phyloP scores from a whole-genome alignment of 1,284 basidiomycete species.

The Pisolithus thermaeus region DNA sequence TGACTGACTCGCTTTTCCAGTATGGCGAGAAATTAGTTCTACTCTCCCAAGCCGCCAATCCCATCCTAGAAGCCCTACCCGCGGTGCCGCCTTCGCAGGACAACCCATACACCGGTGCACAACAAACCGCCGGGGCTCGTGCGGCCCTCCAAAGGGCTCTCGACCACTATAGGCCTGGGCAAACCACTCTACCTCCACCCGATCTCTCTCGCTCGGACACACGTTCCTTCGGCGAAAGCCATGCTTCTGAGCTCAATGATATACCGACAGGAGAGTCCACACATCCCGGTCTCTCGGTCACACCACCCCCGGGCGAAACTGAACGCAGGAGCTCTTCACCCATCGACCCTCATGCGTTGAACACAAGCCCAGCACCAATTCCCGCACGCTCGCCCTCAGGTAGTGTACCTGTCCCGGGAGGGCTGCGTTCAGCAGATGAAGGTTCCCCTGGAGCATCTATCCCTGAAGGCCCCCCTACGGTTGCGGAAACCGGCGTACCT shows the following conservation, averaged over 20 bases:
- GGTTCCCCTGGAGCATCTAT: constrained; percentile 21
- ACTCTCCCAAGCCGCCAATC: constrained; percentile 59
- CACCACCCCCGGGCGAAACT: constrained; percentile 31
- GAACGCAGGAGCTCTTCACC: constrained; percentile 1
- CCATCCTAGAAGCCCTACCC: constrained; percentile 56
- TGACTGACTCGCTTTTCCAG: constrained; percentile 27
- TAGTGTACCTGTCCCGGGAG: constrained; percentile 22
- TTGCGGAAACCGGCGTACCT: constrained; percentile 60
- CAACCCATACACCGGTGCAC: constrained; percentile 53
- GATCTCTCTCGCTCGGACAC: constrained; percentile 67
- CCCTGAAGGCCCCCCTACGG: constrained; percentile 45
- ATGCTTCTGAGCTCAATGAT: constrained; percentile 62
- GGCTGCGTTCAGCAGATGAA: constrained; percentile 12
- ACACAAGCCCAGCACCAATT: constrained; percentile 43
- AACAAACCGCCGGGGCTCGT: constrained; percentile 60
- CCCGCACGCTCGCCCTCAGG: constrained; percentile 11
- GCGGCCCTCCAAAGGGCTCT: constrained; percentile 71
- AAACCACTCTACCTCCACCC: constrained; percentile 46
- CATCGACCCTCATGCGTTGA: constrained; percentile 49
- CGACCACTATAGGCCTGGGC: constrained; percentile 68
- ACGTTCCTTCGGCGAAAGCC: constrained; percentile 74
- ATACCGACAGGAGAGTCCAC: constrained; percentile 34
- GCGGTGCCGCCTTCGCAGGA: constrained; percentile 50
- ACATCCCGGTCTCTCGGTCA: constrained; percentile 35
- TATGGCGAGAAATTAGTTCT: constrained; percentile 74